Base-by-base conservation (phyloP, 495 filamentous ascomycete species). In the Aspergillus cristatus region DNA sequence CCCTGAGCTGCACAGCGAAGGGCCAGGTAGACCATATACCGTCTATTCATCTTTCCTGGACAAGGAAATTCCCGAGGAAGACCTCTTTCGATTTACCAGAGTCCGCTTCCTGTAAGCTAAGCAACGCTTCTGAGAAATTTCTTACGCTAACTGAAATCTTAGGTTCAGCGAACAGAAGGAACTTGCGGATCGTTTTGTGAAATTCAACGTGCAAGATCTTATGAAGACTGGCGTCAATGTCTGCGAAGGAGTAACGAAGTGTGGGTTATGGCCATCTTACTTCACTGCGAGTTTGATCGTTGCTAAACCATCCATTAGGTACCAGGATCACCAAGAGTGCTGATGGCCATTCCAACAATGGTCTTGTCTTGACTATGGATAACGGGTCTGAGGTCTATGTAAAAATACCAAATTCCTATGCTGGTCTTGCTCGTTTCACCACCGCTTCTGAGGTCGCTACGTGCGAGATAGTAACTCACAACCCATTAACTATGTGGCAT, bases 311-410 rank as follows among this genome's bases (percentile, higher is more conserved):
- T 6, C 11, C 3, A 37, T 39, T 11, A 65, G 56, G 58, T 35
- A 53, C 43, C 31, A 57, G 46, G 34, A 28, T 65, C 22, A 12
- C 48, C 8, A 62, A 62, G 46, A 61, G 53, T 43, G 24, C 34
- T 3, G 57, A 65, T 41, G 61, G 61, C 1, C 36, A 54, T 28
- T 35, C 51, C 30, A 62, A 62, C 42, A 51, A 51, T 24, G 42
- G 22, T 14, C 34, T 41, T 28, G 40, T 62, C 11, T 47, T 66
- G 35, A 63, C 36, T 36, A 61, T 68, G 58, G 55, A 64, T 31
- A 63, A 64, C 43, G 58, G 60, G n/a, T 13, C 25, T 4, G 60
- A 65, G 32, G 47, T 65, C 1, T 40, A 63, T 45, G 58, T 54
- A 37, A 62, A 59, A 41, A 40, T 63, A 18, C 57, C 55, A 2